Conservation (phyloP, 352 stramenopile genomes). For the Thalassiosira sp. region DNA sequence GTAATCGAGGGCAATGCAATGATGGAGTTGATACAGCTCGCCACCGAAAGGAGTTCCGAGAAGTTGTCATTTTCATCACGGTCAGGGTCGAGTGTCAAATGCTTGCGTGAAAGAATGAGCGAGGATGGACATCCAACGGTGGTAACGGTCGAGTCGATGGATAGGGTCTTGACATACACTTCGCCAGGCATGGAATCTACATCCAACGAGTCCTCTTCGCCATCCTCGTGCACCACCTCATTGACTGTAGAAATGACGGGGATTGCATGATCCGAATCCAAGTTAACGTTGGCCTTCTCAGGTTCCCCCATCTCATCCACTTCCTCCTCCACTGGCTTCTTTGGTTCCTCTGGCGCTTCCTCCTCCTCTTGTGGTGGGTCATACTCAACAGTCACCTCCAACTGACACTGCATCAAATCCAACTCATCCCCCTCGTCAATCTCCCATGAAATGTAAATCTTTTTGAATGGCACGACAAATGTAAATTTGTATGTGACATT, state of each 20-base stretch:
- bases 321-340: background rate
- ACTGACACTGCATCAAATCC: conserved; percentile 28
- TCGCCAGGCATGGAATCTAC: conserved; percentile 1
- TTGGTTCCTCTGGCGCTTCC: background rate
- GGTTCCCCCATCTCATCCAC: background rate
- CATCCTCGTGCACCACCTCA: conserved; percentile 6
- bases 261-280: background rate
- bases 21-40: conserved; percentile 17
- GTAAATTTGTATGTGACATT: conserved; percentile 27
- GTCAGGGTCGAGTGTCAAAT: conserved; percentile 24
- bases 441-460: conserved; percentile 22
- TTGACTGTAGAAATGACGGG: background rate
- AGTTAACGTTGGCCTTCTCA: background rate
- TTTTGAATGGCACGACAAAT: conserved; percentile 34
- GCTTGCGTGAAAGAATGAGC: background rate
- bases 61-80: conserved; percentile 35
- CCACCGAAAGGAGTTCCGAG: conserved; percentile 39
- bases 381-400: conserved; percentile 20
- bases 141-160: background rate
- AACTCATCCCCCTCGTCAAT: conserved; percentile 35
- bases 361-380: background rate
- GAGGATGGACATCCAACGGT: background rate
- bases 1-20: conserved; percentile 29
- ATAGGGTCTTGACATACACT: conserved; percentile 9
- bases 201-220: background rate